These are phyloP conservation scores for Colletotrichum chlorophyti DNA, from an alignment of 2,329 filamentous ascomycete genomes.

Conservation along the genomic window DNA sequence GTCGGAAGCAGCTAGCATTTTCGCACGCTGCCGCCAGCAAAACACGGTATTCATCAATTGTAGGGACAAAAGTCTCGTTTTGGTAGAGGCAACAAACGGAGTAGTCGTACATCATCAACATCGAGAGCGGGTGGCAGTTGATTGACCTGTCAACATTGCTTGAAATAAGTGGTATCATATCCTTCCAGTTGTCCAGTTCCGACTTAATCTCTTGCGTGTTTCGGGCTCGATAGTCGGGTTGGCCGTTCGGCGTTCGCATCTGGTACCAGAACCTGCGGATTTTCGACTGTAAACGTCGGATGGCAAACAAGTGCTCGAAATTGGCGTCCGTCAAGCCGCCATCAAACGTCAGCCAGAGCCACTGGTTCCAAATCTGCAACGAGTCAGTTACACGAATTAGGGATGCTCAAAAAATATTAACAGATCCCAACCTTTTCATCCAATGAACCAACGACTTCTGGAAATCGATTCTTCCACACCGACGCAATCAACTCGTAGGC, in stretches of 20 bases:
- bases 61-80: background rate
- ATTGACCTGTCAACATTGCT: slow-evolving; percentile 1
- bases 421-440: background rate
- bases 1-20: background rate
- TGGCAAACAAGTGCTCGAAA: background rate
- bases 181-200: slow-evolving; percentile 9
- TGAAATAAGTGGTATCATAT: background rate
- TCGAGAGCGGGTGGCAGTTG: slow-evolving; percentile 6
- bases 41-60: background rate
- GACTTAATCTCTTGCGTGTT: background rate
- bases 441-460: background rate
- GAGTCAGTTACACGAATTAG: background rate
- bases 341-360: background rate
- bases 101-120: slow-evolving; percentile 4
- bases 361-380: background rate
- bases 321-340: background rate
- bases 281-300: background rate
- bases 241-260: background rate
- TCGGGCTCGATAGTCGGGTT: background rate
- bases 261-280: background rate
- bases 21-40: background rate
- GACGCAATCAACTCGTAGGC: background rate
- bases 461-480: background rate
- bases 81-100: background rate
- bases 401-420: too few relatives aligned